phyloP scores from a whole-genome alignment of 2,329 filamentous ascomycete species.

The Chrysosphaeria jannelii region DNA sequence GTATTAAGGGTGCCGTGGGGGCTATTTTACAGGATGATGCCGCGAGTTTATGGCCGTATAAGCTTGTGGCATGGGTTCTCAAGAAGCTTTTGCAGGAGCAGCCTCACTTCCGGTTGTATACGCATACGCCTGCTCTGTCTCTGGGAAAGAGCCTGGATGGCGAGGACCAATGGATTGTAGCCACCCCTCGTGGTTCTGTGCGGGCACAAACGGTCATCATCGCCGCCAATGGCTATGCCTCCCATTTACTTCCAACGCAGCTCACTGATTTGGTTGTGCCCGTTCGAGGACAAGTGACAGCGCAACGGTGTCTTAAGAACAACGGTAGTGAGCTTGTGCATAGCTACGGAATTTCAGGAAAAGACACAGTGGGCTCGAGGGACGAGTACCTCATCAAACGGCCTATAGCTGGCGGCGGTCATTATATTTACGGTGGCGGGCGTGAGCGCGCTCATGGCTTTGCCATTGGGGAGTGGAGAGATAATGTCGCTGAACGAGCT shows the following conservation, averaged over 20 bases:
- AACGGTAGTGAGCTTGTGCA: too few relatives aligned
- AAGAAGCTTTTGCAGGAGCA: conserved; percentile 18
- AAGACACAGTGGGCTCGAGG: conserved; percentile 9
- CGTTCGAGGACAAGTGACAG: conserved; percentile 41
- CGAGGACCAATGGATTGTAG: conserved; percentile 21
- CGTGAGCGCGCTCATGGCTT: conserved; percentile 20
- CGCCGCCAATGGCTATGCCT: conserved; percentile 64
- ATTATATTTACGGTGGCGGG: conserved; percentile 44
- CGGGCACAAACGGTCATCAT: conserved; percentile 34
- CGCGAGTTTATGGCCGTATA: conserved; percentile 56
- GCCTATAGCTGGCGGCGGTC: conserved; percentile 15
- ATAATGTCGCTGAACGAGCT: conserved; percentile 10
- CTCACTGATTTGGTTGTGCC: conserved; percentile 49
- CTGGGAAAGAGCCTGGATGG: conserved; percentile 11
- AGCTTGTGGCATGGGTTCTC: conserved; percentile 44
- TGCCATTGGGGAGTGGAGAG: conserved; percentile 11
- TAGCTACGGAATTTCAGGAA: conserved; percentile 31
- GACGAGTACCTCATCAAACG: conserved; percentile 50
- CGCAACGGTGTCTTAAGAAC: too few relatives aligned
- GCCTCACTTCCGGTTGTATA: conserved; percentile 38
- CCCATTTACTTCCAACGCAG: conserved; percentile 37
- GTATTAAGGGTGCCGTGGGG: background rate
- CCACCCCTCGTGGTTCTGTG: conserved; percentile 40
- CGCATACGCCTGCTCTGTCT: conserved; percentile 31
- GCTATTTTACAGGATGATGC: conserved; percentile 11